These are phyloP conservation scores for Datisca glomerata DNA, from an alignment of 306 rosid genomes.

Conservation along the genomic window DNA sequence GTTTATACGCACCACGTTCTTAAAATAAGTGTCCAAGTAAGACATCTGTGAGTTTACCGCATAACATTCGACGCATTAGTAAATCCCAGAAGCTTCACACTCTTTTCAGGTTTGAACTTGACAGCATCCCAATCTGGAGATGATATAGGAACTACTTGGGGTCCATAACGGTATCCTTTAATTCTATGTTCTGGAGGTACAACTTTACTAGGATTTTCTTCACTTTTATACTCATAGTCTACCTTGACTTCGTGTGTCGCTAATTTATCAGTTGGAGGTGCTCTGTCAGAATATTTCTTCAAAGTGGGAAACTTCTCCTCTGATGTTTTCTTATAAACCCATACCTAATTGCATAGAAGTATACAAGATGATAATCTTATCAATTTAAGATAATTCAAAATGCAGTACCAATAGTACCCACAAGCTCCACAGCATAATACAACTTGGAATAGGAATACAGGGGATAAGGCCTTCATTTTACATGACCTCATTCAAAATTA, in stretches of 20 bases:
- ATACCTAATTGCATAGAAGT: slow-evolving; percentile 36
- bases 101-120: slow-evolving; percentile 83
- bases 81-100: slow-evolving; percentile 87
- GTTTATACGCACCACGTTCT: slow-evolving; percentile 65
- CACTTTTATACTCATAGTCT: slow-evolving; percentile 13
- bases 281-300: slow-evolving; percentile 88
- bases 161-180: slow-evolving; percentile 89
- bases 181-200: slow-evolving; percentile 88
- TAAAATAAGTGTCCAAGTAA: slow-evolving; percentile 13
- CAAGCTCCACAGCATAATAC: too few relatives aligned
- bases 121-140: slow-evolving; percentile 77
- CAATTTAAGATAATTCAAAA: too few relatives aligned
- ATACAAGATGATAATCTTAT: too few relatives aligned
- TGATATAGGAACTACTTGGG: slow-evolving; percentile 87
- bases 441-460: too few relatives aligned
- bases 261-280: slow-evolving; percentile 55
- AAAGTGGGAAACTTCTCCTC: slow-evolving; percentile 85
- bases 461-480: too few relatives aligned
- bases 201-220: slow-evolving; percentile 37
- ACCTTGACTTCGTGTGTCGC: slow-evolving; percentile 69
- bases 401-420: too few relatives aligned
- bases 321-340: slow-evolving; percentile 89
- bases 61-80: slow-evolving; percentile 53
- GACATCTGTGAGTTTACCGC: slow-evolving; percentile 34
- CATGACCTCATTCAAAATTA: too few relatives aligned